phyloP scores from a whole-genome alignment of 2,329 filamentous ascomycete genomes.

The Truncatella angustata region DNA sequence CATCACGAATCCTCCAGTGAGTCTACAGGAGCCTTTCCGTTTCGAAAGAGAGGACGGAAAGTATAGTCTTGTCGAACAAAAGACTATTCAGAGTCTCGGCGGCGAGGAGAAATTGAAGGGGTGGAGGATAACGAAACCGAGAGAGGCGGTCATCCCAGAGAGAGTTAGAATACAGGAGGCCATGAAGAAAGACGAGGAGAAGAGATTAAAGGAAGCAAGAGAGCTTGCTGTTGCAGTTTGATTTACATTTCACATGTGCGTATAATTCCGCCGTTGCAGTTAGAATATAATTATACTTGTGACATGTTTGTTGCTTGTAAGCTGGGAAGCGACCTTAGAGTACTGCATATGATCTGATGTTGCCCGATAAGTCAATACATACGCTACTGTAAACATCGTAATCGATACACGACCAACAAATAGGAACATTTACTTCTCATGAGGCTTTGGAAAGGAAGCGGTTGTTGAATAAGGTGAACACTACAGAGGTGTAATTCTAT shows the following conservation, averaged over 20 bases:
- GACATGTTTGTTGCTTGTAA: no score
- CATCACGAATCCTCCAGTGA: slow-evolving; percentile 57
- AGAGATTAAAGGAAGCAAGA: slow-evolving; percentile 36
- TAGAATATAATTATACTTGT: no score
- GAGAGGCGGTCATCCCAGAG: slow-evolving; percentile 50
- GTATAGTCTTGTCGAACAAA: slow-evolving; percentile 56
- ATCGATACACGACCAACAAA: no score
- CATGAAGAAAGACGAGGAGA: slow-evolving; percentile 50
- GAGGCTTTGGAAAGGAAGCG: no score
- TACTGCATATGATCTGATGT: no score
- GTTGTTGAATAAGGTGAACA: no score
- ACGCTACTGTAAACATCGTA: no score
- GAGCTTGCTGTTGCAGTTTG: slow-evolving; percentile 19
- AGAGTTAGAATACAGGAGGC: slow-evolving; percentile 44
- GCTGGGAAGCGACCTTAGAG: no score
- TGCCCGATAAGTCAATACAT: no score
- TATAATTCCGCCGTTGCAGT: neutral
- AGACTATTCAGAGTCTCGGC: slow-evolving; percentile 49
- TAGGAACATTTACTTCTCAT: no score
- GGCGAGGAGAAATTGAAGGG: slow-evolving; percentile 43
- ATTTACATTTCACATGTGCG: neutral
- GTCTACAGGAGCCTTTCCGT: slow-evolving; percentile 47
- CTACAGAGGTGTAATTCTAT: no score
- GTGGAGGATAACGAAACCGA: slow-evolving; percentile 49
- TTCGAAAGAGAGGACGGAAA: slow-evolving; percentile 47